These are phyloP conservation scores for Umbellularia californica DNA, from an alignment of 164 flowering plant genomes.

Conservation along the genomic window DNA sequence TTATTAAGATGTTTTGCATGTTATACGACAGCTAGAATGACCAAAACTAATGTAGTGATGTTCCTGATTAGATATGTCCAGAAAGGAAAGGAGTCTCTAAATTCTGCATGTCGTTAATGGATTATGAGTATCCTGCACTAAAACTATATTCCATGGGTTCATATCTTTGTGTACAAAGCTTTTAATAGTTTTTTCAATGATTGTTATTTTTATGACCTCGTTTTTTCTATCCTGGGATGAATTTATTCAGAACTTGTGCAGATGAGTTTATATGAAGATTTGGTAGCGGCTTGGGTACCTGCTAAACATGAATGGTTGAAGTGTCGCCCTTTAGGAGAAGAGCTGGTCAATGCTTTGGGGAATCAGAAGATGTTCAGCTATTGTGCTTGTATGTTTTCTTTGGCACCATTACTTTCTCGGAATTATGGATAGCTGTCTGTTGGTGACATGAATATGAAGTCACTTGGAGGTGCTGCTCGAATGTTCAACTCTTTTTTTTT, in stretches of 20 bases:
- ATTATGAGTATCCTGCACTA: neutral
- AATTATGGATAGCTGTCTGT: neutral
- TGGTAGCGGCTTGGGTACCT: slow-evolving; percentile 99
- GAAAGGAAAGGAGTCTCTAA: neutral
- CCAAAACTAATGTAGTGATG: neutral
- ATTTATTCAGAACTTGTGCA: slow-evolving; percentile 29
- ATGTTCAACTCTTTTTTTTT: slow-evolving; percentile 5
- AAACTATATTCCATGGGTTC: neutral
- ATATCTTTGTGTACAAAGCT: neutral
- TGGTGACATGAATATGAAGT: neutral
- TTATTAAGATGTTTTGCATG: too few species aligned
- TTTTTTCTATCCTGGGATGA: slow-evolving; percentile 3
- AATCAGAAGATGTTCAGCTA: slow-evolving; percentile 80
- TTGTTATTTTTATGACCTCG: neutral
- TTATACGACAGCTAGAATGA: too few species aligned
- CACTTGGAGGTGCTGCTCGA: neutral
- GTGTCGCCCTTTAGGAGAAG: slow-evolving; percentile 70
- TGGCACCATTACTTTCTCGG: neutral
- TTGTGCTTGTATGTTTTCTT: slow-evolving; percentile 72
- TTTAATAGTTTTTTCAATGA: neutral
- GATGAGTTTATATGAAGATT: slow-evolving; percentile 98
- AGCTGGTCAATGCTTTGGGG: slow-evolving; percentile 66
- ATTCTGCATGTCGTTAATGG: neutral
- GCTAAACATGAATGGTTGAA: slow-evolving; percentile 88
- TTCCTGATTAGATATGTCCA: neutral